phyloP scores from a whole-genome alignment of 345 rosid genomes.

The Firmiana major region DNA sequence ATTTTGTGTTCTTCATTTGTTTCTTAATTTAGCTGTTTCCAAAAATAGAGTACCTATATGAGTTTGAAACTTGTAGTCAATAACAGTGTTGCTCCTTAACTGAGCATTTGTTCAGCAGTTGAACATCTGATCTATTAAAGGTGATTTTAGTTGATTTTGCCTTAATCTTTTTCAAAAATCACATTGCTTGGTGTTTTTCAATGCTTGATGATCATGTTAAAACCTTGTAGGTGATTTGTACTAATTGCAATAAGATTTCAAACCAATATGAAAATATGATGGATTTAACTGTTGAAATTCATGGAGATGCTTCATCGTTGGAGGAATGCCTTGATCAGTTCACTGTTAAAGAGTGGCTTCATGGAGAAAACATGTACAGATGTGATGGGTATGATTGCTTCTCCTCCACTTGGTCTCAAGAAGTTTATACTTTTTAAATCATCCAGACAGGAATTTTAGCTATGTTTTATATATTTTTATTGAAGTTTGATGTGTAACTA shows the following conservation, averaged over 20 bases:
- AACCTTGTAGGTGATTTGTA: slow-evolving; percentile 64
- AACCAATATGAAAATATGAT: slow-evolving; percentile 93
- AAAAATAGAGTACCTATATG: background rate
- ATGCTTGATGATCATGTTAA: slow-evolving; percentile 4
- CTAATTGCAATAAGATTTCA: slow-evolving; percentile 66
- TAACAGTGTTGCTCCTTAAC: background rate
- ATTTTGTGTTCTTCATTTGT: background rate
- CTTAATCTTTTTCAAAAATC: background rate
- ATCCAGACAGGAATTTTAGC: background rate
- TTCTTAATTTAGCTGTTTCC: background rate
- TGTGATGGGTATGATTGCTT: slow-evolving; percentile 75
- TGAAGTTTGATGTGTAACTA: background rate
- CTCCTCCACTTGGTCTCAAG: background rate
- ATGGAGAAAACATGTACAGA: slow-evolving; percentile 95
- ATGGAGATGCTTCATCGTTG: slow-evolving; percentile 84
- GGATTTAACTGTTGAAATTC: slow-evolving; percentile 96
- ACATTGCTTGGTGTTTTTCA: background rate
- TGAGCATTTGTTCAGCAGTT: background rate
- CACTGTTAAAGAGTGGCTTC: slow-evolving; percentile 80
- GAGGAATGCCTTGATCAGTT: slow-evolving; percentile 95
- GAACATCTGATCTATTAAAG: background rate
- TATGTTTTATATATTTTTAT: background rate
- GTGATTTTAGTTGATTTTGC: background rate
- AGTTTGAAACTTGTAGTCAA: background rate
- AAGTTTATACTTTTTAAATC: background rate